Percentiles rank a stretch among this genome's conserved stretches.
phyloP scores from a whole-genome alignment of 2,329 filamentous ascomycete species.

The Nemania sp. region DNA sequence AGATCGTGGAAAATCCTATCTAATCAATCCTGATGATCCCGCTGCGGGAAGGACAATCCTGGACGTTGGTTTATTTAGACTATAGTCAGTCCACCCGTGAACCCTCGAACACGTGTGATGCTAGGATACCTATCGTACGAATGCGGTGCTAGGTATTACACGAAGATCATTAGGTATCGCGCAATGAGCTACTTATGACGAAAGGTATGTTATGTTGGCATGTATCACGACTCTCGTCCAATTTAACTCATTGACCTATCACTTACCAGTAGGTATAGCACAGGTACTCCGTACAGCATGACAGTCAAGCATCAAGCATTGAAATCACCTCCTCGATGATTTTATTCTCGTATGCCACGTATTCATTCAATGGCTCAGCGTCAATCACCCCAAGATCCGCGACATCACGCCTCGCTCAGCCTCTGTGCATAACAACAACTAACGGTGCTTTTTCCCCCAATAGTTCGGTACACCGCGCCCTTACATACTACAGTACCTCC shows the following conservation, averaged over 20 bases:
- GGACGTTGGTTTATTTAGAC: not conserved
- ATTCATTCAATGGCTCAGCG: not conserved
- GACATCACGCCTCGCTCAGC: constrained; percentile 12
- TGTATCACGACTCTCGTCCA: too few relatives aligned
- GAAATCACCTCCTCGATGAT: not conserved
- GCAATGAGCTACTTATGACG: too few relatives aligned
- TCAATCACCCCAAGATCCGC: constrained; percentile 1
- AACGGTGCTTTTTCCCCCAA: not conserved
- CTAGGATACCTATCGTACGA: constrained; percentile 16
- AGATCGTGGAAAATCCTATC: not conserved
- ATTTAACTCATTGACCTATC: too few relatives aligned
- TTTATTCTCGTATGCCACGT: not conserved
- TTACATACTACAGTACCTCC: not conserved
- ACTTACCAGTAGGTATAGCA: too few relatives aligned
- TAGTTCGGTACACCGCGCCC: not conserved
- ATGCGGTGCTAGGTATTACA: constrained; percentile 8
- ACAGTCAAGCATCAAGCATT: not conserved
- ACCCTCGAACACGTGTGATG: constrained; percentile 21
- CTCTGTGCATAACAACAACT: constrained; percentile 19
- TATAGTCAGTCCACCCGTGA: constrained; percentile 11
- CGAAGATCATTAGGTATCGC: constrained; percentile 6
- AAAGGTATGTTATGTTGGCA: too few relatives aligned
- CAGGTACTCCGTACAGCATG: too few relatives aligned
- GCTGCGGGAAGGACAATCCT: constrained; percentile 20
- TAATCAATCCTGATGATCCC: constrained; percentile 8